A percentile compares a stretch with the other conserved stretches of the same genome.
phyloP scores from a whole-genome alignment of 768 basidiomycete genomes.

The Mycena rebaudengoi region DNA sequence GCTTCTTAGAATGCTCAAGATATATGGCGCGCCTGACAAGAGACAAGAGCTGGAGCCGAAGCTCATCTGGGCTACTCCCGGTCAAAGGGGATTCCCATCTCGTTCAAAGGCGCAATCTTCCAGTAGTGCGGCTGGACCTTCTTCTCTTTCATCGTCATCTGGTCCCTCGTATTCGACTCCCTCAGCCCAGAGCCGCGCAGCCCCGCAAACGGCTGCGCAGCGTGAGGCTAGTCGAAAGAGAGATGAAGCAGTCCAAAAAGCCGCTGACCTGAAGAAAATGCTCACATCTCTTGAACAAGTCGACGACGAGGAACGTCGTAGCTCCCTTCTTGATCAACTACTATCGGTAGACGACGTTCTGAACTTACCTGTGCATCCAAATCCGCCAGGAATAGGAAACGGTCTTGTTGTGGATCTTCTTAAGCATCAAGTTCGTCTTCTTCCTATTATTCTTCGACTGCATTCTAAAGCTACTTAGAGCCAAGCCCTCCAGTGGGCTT shows the following conservation, averaged over 20 bases:
- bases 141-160: conserved; percentile 26
- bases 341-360: conserved; percentile 76
- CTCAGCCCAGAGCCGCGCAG: conserved; percentile 27
- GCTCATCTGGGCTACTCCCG: conserved; percentile 80
- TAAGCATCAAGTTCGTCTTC: conserved; percentile 74
- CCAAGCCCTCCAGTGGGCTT: conserved; percentile 89
- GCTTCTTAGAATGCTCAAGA: conserved; percentile 67
- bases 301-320: conserved; percentile 77
- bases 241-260: conserved; percentile 64
- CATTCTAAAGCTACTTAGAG: conserved; percentile 50
- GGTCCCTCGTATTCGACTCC: conserved; percentile 22
- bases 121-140: neutral
- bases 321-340: conserved; percentile 74
- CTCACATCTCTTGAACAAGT: conserved; percentile 77
- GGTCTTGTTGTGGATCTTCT: conserved; percentile 79
- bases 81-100: conserved; percentile 63
- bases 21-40: conserved; percentile 74
- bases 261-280: conserved; percentile 72
- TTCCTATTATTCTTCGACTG: neutral
- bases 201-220: conserved; percentile 43
- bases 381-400: conserved; percentile 73
- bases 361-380: conserved; percentile 72
- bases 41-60: conserved; percentile 68
- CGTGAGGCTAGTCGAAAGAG: conserved; percentile 53
- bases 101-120: conserved; percentile 25